Conservation (phyloP, 2,329 filamentous ascomycete genomes). For the Chaetomium globosum region DNA sequence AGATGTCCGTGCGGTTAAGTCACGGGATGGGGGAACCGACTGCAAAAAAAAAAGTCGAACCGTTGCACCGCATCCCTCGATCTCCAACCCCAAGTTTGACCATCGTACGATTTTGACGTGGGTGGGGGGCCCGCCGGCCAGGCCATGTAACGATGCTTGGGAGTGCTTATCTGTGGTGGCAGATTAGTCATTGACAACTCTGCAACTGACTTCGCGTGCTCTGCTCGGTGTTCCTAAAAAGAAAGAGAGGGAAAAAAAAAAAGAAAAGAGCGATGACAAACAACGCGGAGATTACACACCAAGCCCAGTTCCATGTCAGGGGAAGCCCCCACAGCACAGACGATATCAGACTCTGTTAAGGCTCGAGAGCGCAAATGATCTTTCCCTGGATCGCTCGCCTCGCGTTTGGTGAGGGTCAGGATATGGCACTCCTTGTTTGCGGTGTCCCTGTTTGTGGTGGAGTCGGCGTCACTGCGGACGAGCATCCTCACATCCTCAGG, state of each 20-base stretch:
- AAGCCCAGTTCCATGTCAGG: conserved; percentile 7
- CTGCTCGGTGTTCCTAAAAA: background rate
- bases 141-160: background rate
- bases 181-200: background rate
- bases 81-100: background rate
- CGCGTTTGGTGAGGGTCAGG: background rate
- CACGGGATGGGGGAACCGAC: conserved; percentile 7
- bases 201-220: background rate
- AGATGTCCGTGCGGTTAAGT: background rate
- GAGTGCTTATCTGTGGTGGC: background rate
- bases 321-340: background rate
- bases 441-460: background rate
- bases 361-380: background rate
- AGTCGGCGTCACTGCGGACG: background rate
- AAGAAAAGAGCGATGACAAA: background rate
- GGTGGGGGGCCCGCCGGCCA: background rate
- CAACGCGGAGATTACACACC: background rate
- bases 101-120: conserved; percentile 23
- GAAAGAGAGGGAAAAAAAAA: background rate
- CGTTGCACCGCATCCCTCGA: background rate
- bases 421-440: background rate
- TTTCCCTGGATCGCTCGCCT: background rate
- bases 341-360: conserved; percentile 5
- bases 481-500: conserved; percentile 6
- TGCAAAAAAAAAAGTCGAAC: background rate